Conservation (phyloP, 768 basidiomycete species). For the Amyloporia xantha region DNA sequence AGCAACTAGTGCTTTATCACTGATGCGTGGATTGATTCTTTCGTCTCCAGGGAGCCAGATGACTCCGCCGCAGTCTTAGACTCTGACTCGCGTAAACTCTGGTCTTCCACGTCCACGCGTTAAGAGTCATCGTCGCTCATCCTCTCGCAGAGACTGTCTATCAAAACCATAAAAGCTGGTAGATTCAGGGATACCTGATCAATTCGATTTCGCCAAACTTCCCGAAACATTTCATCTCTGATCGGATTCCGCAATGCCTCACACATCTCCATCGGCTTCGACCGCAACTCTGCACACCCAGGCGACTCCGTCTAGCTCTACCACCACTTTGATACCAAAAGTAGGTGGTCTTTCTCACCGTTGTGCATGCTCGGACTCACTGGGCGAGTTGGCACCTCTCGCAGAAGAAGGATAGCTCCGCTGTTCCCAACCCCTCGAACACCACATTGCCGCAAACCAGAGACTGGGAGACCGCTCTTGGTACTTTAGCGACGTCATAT, state of each 20-base stretch:
- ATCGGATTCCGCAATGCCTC: neutral
- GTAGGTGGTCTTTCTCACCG: conserved; percentile 1
- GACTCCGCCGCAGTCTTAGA: no score
- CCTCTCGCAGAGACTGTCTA: no score
- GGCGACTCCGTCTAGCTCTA: conserved; percentile 6
- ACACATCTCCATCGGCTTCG: conserved; percentile 1
- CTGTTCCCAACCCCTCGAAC: neutral
- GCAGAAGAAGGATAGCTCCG: neutral
- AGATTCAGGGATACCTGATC: no score
- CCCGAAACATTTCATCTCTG: no score
- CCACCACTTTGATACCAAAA: conserved; percentile 8
- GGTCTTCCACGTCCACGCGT: no score
- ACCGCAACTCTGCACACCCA: conserved; percentile 2
- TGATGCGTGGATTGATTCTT: no score
- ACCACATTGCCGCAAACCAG: conserved; percentile 10
- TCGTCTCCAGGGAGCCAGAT: no score
- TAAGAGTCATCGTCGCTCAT: no score
- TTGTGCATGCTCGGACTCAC: neutral
- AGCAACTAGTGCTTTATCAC: no score
- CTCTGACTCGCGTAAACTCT: no score
- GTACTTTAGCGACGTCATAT: conserved; percentile 19
- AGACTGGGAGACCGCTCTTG: conserved; percentile 24
- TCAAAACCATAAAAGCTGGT: no score
- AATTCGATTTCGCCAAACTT: no score
- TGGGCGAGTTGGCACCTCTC: neutral